Conservation (phyloP, 768 basidiomycete species). For the Tephrocybe sp. region DNA sequence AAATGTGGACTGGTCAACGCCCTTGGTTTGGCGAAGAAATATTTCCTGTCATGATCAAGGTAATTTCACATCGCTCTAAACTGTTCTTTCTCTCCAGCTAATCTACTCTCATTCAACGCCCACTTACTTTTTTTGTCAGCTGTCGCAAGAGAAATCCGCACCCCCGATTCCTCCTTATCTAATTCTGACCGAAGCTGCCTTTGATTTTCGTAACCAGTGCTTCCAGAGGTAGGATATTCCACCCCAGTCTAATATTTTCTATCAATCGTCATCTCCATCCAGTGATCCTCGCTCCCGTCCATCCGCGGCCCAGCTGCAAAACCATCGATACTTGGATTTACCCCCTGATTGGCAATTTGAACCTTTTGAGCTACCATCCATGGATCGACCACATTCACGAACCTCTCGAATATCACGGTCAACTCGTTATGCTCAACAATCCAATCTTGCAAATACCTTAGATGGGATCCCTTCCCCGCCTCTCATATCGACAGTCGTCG, state of each 20-base stretch:
- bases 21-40: constrained; percentile 82
- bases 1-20: constrained; percentile 93
- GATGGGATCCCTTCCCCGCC: background rate
- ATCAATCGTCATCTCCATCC: background rate
- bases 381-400: constrained; percentile 8
- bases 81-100: background rate
- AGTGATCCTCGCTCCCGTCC: constrained; percentile 74
- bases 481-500: background rate
- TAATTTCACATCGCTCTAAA: constrained; percentile 23
- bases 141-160: constrained; percentile 59
- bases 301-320: constrained; percentile 57
- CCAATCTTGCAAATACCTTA: background rate
- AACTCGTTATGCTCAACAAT: background rate
- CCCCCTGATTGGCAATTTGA: constrained; percentile 49
- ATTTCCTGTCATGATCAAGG: constrained; percentile 80
- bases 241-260: background rate
- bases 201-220: constrained; percentile 74
- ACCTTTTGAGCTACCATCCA: constrained; percentile 4
- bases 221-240: constrained; percentile 59
- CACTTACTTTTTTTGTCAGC: constrained; percentile 32
- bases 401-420: constrained; percentile 10
- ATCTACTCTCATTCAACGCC: background rate
- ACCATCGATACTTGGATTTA: constrained; percentile 61
- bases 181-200: constrained; percentile 54
- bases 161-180: constrained; percentile 79